Base-by-base conservation (phyloP, 768 basidiomycete species). In the Naganishia randhawae region DNA sequence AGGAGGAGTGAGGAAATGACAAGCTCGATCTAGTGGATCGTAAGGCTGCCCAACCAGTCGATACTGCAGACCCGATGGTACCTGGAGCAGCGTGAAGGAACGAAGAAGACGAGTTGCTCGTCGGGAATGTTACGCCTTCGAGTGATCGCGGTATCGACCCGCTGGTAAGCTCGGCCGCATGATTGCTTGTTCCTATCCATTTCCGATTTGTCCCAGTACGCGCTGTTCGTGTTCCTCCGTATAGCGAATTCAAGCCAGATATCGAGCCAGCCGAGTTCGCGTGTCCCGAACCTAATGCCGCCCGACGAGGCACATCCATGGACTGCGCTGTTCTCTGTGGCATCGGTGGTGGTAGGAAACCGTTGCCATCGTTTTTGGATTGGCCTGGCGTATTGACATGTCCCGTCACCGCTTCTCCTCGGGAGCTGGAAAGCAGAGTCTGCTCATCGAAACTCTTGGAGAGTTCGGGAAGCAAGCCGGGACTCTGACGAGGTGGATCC, bases 81-180 rank as follows among this genome's bases (percentile, higher is more conserved):
- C 65, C 69, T n/a, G 65, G 65, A 11, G 65, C 69, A 3, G 69
- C 65, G 48, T 66, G 69, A 14, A 66, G 45, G 27, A 65, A 63
- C 7, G 29, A 55, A 14, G 53, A 64, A 3, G 53, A 64, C 3
- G 69, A 45, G 29, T 62, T 61, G 25, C 45, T 62, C 22, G 55
- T 48, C 17, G 45, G 57, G 25, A 61, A 61, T 11, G 57, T 39
- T 0, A 61, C 41, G 17, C 57, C 37, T 6, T 61, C 57, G n/a
- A 39, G 14, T 27, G 52, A 6, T 29, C 33, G 52, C 14, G 33
- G 29, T 2, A 35, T 5, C 4, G 27, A 17, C 3, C 52, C 52
- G 19, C 52, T 35, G 52, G 29, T 17, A 54, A 17, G 27, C 9
- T 54, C 52, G 2, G 31, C 52, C 3, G 52, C 52, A 33, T 35